A percentile compares a stretch with the other conserved stretches of the same genome.
Evolutionary conservation across 495 filamentous ascomycete genomes (phyloP).

Genomic region (Hypoxylon crocopeplum): DNA sequence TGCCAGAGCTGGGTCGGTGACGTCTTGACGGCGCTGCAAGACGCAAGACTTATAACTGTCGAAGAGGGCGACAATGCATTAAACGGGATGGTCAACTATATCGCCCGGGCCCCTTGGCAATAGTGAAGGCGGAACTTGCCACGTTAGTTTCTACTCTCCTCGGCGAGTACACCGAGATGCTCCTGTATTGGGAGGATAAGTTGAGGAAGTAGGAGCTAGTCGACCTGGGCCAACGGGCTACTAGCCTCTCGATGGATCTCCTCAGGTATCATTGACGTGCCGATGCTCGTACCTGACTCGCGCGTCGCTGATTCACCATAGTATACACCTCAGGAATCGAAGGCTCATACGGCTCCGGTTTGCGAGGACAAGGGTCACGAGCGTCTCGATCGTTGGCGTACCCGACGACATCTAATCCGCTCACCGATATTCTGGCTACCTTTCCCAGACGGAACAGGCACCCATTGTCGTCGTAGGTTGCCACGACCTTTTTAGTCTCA

Average conservation of each 20-base stretch:
- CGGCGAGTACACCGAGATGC: conserved; percentile 10
- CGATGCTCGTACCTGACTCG: neutral
- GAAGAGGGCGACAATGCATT: conserved; percentile 42
- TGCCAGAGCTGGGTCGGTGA: conserved; percentile 44
- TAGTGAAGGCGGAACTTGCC: conserved; percentile 10
- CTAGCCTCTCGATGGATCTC: conserved; percentile 1
- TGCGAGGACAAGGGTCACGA: conserved; percentile 3
- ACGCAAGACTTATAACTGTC: conserved; percentile 38
- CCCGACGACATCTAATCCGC: conserved; percentile 10
- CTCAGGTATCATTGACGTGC: conserved; percentile 5
- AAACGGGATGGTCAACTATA: conserved; percentile 43
- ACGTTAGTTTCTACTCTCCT: conserved; percentile 15
- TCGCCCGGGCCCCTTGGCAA: conserved; percentile 42
- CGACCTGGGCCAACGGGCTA: conserved; percentile 1
- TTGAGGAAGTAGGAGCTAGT: conserved; percentile 13
- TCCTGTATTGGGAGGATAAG: neutral
- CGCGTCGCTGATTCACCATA: conserved; percentile 16
- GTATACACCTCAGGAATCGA: conserved; percentile 7
- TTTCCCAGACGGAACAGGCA: neutral
- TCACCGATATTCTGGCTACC: conserved; percentile 5
- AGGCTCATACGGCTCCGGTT: neutral
- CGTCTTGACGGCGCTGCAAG: conserved; percentile 42
- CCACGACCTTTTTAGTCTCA: conserved; percentile 7
- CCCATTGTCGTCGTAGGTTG: neutral
- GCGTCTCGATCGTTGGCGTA: neutral